Evolutionary conservation across 139 green algal genomes (phyloP), one percentile per base, ranked within the genome.

Genomic region (Desmodesmus armatus): DNA sequence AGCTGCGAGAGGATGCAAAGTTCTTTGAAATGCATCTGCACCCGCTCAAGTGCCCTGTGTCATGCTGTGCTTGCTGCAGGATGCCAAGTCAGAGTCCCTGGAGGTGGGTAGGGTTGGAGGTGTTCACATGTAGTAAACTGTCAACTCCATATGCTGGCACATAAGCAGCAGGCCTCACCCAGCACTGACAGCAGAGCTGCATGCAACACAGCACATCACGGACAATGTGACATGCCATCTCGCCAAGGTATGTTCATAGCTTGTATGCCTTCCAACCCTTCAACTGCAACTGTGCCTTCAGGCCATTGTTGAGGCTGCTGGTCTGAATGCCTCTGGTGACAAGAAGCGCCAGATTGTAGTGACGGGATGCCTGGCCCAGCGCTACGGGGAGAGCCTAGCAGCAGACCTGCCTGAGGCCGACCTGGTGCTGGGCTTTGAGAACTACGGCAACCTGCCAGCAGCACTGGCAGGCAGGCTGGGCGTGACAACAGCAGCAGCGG

Each of bases 311-410:
- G 91, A 96, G 80, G 94, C 94, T 17, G 90, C 94, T 7, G 71
- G 78, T 13, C 66, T 97, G 37, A 96, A 96, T 51, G 82, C 43
- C 17, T 91, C 95, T 60, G 91, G 91, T 40, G n/a, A n/a, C n/a
- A 89, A 88, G 62, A 19, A 63, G 31, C 85, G 89, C 74, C 89
- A 90, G 49, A 78, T 98, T 21, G 80, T 98, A 7, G 93, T 98
- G 3, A 98, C 96, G 1, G 96, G 96, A 5, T 98, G 96, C 89
- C 73, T 98, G 63, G 95, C 95, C 23, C 96, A 98, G 91, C 90
- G 96, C 33, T 98, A 98, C 89, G 86, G 84, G 25, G 75, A 91
- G 31, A 88, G 95, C 44, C 89, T 98, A 40, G 93, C 93, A 67
- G 81, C 87, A 4, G 89, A 95, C 70, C 88, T 98, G 44, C 95